These are phyloP conservation scores for Exserohilum rostratum DNA, from an alignment of 2,329 filamentous ascomycete species.

Conservation along the genomic window DNA sequence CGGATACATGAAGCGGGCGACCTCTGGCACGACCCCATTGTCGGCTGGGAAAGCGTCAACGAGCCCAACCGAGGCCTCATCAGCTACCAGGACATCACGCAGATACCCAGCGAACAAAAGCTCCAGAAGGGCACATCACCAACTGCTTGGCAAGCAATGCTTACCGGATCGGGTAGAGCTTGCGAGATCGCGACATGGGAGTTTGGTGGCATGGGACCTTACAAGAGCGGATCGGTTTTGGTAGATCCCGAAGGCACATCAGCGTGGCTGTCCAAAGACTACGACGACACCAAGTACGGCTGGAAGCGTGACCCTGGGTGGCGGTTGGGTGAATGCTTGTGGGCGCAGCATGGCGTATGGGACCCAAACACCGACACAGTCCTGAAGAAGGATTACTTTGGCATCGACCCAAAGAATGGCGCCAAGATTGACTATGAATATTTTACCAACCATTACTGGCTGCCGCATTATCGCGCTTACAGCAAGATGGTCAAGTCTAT, in stretches of 20 bases:
- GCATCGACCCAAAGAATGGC: constrained; percentile 75
- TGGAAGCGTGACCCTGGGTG: constrained; percentile 88
- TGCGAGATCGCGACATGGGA: constrained; percentile 92
- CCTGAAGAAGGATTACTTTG: constrained; percentile 86
- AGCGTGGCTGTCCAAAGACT: constrained; percentile 82
- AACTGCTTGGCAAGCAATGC: constrained; percentile 90
- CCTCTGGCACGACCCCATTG: constrained; percentile 82
- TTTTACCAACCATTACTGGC: constrained; percentile 91
- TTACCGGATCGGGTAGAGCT: constrained; percentile 88
- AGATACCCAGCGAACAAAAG: constrained; percentile 84
- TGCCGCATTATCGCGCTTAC: constrained; percentile 82
- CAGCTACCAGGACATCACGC: constrained; percentile 79
- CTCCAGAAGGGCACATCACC: constrained; percentile 91
- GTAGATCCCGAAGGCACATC: constrained; percentile 86
- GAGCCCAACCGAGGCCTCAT: constrained; percentile 91
- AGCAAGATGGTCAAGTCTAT: constrained; percentile 74
- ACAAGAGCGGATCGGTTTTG: constrained; percentile 81
- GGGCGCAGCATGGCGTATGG: constrained; percentile 98
- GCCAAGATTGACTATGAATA: constrained; percentile 77
- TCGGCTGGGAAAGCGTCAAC: constrained; percentile 96
- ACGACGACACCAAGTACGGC: constrained; percentile 86
- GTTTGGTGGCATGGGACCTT: constrained; percentile 90
- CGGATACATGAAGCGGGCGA: constrained; percentile 89
- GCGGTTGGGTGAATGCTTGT: constrained; percentile 93
- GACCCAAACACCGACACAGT: constrained; percentile 78